Conservation (phyloP, 805 yeast genomes). For the Metschnikowia continentalis region DNA sequence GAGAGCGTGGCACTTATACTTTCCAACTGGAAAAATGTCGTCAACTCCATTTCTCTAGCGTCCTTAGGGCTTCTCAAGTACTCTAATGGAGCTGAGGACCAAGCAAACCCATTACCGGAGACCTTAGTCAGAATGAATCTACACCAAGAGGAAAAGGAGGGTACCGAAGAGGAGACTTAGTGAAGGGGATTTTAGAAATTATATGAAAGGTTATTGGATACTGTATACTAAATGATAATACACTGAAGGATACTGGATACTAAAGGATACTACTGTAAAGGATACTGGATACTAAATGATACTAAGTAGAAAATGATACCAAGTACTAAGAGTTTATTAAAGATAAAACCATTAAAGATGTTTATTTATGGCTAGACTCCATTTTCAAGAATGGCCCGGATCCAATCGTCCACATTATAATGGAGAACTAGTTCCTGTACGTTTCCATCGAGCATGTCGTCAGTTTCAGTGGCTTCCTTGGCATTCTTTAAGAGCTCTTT, state of each 20-base stretch:
- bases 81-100: slow-evolving; percentile 35
- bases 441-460: slow-evolving; percentile 9
- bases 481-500: slow-evolving; percentile 10
- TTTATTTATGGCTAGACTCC: slow-evolving; percentile 10
- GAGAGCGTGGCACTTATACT: slow-evolving; percentile 56
- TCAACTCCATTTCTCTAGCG: slow-evolving; percentile 59
- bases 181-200: too few relatives aligned
- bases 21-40: slow-evolving; percentile 62
- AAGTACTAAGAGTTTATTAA: too few relatives aligned
- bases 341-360: not conserved
- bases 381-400: slow-evolving; percentile 9
- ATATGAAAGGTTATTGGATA: too few relatives aligned
- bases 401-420: slow-evolving; percentile 23
- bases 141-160: slow-evolving; percentile 17
- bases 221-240: too few relatives aligned
- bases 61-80: slow-evolving; percentile 46
- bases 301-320: too few relatives aligned
- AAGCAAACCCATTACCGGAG: slow-evolving; percentile 56
- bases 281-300: too few relatives aligned
- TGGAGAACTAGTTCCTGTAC: slow-evolving; percentile 15
- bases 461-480: slow-evolving; percentile 1
- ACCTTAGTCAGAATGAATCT: slow-evolving; percentile 57
- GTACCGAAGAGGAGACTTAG: not conserved
- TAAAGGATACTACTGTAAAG: too few relatives aligned
- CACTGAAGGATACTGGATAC: too few relatives aligned